phyloP scores from a whole-genome alignment of 495 filamentous ascomycete genomes.

The Trichoderma reesei region DNA sequence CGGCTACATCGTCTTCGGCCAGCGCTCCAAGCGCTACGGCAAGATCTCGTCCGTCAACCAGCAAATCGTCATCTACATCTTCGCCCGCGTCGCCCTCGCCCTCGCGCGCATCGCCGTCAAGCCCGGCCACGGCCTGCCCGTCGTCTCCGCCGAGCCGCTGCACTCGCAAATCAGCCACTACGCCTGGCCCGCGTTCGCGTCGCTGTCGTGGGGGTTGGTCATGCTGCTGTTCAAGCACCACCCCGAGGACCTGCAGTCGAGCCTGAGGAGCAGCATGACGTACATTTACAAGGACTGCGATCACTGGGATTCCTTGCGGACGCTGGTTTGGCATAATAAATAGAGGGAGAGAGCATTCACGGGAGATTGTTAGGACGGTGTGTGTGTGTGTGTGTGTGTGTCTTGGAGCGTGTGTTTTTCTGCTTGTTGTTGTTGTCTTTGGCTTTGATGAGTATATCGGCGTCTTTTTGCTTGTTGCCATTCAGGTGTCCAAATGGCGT shows the following conservation, averaged over 20 bases:
- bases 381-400: not conserved
- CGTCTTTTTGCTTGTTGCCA: not conserved
- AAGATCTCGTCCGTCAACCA: conserved; percentile 76
- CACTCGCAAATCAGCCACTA: conserved; percentile 46
- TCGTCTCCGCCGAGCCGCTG: conserved; percentile 29
- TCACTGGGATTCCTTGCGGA: conserved; percentile 72
- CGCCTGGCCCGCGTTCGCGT: conserved; percentile 87
- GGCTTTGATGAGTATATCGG: not conserved
- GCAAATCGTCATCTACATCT: conserved; percentile 98
- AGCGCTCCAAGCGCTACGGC: conserved; percentile 42
- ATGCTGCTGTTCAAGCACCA: conserved; percentile 95
- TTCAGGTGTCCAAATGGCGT: not conserved
- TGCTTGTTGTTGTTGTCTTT: too few relatives aligned
- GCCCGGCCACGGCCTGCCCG: conserved; percentile 40
- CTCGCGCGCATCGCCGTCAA: conserved; percentile 72
- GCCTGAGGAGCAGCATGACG: conserved; percentile 90
- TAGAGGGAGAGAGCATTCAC: conserved; percentile 26
- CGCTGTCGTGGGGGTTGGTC: conserved; percentile 76
- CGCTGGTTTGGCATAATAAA: conserved; percentile 76
- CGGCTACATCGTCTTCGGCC: conserved; percentile 88
- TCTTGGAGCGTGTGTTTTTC: not conserved
- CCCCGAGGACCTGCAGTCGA: conserved; percentile 78
- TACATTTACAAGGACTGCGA: conserved; percentile 89
- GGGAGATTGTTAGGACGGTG: not conserved
- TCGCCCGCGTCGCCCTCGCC: conserved; percentile 79